Base-by-base conservation (phyloP, 192 early-diverging fungal genomes). In the Coemansia brasiliensis region DNA sequence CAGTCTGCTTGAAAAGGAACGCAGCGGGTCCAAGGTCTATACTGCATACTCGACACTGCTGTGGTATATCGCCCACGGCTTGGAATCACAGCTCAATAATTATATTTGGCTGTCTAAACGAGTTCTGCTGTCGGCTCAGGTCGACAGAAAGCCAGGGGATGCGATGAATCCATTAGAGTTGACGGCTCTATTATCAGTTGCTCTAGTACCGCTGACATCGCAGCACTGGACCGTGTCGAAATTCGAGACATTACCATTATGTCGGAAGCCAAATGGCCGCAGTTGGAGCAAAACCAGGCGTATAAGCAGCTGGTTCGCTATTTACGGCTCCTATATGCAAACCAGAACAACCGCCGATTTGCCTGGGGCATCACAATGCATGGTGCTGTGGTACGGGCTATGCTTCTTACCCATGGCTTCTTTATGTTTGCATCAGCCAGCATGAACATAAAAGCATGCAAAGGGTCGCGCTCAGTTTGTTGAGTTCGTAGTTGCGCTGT, bases 301-400 rank as follows among this genome's bases (percentile, higher is more conserved):
- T 44, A 35, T 13, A 49, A 24, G 18, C 52, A 65, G 49, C 54
- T 58, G 25, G 20, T 43, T 10, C 16, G 40, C 39, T 44, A 52
- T 40, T 45, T 49, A 5, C 48, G 63, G 13, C 46, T 39, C 7
- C 42, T 65, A 0, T 65, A 52, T 16, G 40, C 46, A 0, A 26
- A 18, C 4, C 63, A 65, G 63, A 11, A 24, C 27, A 39, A 65
- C 48, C 26, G 45, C 16, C 55, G 63, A 16, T 65, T 65, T 38
- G 49, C 29, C 13, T 57, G 45, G 39, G 55, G 63, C 2, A 13
- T 57, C 13, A 52, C 55, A 3, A 48, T 48, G 0, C 26, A 25
- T 25, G 17, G 1, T 4, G 26, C 45, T 3, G 0, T 25, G 0
- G 20, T 45, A 20, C 3, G 3, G 11, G 17, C 24, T 0, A 22